Base-by-base conservation (phyloP, 1,284 basidiomycete genomes). In the Melampsora americana region DNA sequence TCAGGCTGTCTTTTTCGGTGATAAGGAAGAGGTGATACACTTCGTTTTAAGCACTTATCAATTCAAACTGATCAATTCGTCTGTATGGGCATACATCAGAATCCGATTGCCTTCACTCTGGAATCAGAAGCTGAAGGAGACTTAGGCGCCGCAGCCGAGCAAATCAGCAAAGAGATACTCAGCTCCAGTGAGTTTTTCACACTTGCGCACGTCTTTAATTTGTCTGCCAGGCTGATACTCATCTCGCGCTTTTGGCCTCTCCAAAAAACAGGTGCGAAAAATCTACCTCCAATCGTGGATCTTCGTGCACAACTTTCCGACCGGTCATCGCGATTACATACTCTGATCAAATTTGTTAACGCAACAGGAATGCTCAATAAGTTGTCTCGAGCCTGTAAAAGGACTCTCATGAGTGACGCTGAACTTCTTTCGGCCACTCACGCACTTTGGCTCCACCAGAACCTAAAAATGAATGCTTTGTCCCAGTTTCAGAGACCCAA, bases 281-380 rank as follows among this genome's bases (percentile, higher is more conserved):
- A 94, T 70, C 87, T 94, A 61, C 87, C 88, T 14, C 86, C 87
- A 3, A 90, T 90, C 77, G 89, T 91, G 78, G 95, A 98, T 81
- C 85, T 97, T 53, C 89, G 89, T 11, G 85, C 88, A 0, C 93
- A 95, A 80, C 85, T 99, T 77, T 86, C 86, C 1, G 89, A 89
- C 72, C 88, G 93, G 35, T 89, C 90, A 78, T 88, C 89, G 60
- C 86, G 92, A 59, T 85, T 96, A 20, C 88, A 87, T 68, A 91
- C 90, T 85, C 86, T 99, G 11, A 92, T 96, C 80, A 86, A 86
- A 23, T 96, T 95, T 82, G 90, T 99, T 79, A 92, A 92, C 69
- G 88, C 90, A 76, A 95, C 95, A 82, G 89, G 87, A 0, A 89
- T 89, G 2, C 84, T 95, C 35, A 85, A 85, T 3, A 80, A 95